Base-by-base conservation (phyloP, 306 rosid species). In the Dalbergia oliveri region DNA sequence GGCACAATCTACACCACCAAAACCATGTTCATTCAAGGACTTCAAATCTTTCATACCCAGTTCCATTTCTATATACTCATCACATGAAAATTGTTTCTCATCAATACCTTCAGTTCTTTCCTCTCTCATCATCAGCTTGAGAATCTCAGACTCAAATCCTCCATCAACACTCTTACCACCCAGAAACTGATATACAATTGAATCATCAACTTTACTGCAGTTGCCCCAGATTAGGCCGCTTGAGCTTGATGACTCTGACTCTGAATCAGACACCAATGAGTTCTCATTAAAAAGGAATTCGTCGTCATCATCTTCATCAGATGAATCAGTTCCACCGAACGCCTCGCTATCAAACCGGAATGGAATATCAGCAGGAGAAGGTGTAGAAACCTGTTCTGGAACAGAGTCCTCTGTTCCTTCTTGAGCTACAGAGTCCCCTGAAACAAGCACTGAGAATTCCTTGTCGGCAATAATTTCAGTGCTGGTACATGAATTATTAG, bases 51-150 rank as follows among this genome's bases (percentile, higher is more conserved):
- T 79, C 58, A 63, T 44, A 37, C 50, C 51, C 26, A 83, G 88
- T 65, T 86, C 77, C 51, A 91, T 50, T 83, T 91, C 90, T 69
- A 86, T 82, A 57, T 73, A 88, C 51, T 80, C 87, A 19, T 76
- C 78, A 61, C 45, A 44, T 62, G 75, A 75, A 69, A 64, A 69
- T 54, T 70, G 53, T 3, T 79, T 79, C 33, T 75, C 82, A n/a
- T 75, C 77, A 33, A 56, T 7, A 51, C 1, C 67, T 73, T 69
- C 75, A 12, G 4, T 49, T 31, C n/a, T 34, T 51, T 74, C 84
- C 21, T 58, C 82, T 14, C 50, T 81, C 43, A 53, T 79, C 23
- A 69, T 84, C 45, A 31, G 73, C 59, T 75, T 73, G 4, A 72
- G 54, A 68, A 75, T 72, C 51, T 79, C 87, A 10, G 84, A 3